phyloP scores from a whole-genome alignment of 164 flowering plant species.

The Saururus chinensis region DNA sequence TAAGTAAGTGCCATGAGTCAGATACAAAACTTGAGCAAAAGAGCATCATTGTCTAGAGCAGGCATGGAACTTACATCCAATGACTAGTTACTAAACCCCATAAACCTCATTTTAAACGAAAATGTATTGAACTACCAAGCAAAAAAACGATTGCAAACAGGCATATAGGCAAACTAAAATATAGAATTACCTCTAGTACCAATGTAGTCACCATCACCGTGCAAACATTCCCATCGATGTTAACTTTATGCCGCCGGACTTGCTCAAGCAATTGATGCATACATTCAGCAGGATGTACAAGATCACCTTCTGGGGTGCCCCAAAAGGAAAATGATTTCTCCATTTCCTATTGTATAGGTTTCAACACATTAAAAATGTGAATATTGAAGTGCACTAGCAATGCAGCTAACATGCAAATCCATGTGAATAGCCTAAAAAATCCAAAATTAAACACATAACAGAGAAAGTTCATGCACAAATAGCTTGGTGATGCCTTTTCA shows the following conservation, averaged over 20 bases:
- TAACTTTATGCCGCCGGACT: conserved; percentile 70
- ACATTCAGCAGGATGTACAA: conserved; percentile 72
- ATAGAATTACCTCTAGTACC: conserved; percentile 66
- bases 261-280: conserved; percentile 74
- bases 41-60: no score
- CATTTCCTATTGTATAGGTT: conserved; percentile 34
- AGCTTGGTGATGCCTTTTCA: not conserved
- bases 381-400: not conserved
- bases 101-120: no score
- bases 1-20: no score
- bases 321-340: conserved; percentile 35
- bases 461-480: not conserved
- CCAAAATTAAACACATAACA: not conserved
- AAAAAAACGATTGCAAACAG: not conserved
- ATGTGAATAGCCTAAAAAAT: not conserved
- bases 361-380: conserved; percentile 1
- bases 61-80: no score
- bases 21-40: no score
- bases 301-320: conserved; percentile 41
- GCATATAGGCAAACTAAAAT: not conserved
- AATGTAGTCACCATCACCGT: conserved; percentile 80
- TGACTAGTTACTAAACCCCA: no score
- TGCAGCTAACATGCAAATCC: not conserved
- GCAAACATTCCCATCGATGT: conserved; percentile 79
- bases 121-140: not conserved